Percentiles rank a stretch among this genome's conserved stretches.
Evolutionary conservation across 768 basidiomycete genomes (phyloP).

Genomic region (Mycena rosella): DNA sequence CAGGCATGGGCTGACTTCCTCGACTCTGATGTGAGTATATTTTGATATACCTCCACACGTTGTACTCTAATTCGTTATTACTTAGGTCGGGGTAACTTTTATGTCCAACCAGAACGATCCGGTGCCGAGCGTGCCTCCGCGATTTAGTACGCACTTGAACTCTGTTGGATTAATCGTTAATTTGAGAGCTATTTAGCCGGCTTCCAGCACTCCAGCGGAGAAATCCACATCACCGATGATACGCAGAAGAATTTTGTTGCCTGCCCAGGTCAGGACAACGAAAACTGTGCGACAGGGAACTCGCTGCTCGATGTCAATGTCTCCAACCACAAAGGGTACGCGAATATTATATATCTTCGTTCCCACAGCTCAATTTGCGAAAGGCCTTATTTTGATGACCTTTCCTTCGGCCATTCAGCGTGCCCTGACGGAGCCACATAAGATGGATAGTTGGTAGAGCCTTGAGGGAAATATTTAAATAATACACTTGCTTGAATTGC

Average conservation of each 20-base stretch:
- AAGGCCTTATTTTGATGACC: slow-evolving; percentile 48
- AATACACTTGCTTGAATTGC: slow-evolving; percentile 9
- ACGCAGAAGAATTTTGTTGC: slow-evolving; percentile 45
- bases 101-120: slow-evolving; percentile 57
- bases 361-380: neutral
- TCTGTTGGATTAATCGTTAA: too few relatives aligned
- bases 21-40: slow-evolving; percentile 45
- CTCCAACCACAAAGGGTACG: slow-evolving; percentile 40
- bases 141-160: too few relatives aligned
- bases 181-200: too few relatives aligned
- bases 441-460: neutral
- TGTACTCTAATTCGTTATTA: neutral
- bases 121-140: slow-evolving; percentile 53
- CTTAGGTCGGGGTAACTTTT: slow-evolving; percentile 44
- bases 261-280: slow-evolving; percentile 57
- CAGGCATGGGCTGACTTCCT: slow-evolving; percentile 58
- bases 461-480: neutral
- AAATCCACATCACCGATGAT: slow-evolving; percentile 52
- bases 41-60: neutral
- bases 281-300: slow-evolving; percentile 22
- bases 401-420: slow-evolving; percentile 42
- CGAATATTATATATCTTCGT: slow-evolving; percentile 10
- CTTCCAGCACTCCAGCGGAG: slow-evolving; percentile 51
- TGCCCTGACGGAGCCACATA: slow-evolving; percentile 10
- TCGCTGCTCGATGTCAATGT: slow-evolving; percentile 3